Percentiles rank a stretch among this genome's conserved stretches.
Evolutionary conservation across 306 rosid genomes (phyloP).

Genomic region (Spatholobus suberectus): DNA sequence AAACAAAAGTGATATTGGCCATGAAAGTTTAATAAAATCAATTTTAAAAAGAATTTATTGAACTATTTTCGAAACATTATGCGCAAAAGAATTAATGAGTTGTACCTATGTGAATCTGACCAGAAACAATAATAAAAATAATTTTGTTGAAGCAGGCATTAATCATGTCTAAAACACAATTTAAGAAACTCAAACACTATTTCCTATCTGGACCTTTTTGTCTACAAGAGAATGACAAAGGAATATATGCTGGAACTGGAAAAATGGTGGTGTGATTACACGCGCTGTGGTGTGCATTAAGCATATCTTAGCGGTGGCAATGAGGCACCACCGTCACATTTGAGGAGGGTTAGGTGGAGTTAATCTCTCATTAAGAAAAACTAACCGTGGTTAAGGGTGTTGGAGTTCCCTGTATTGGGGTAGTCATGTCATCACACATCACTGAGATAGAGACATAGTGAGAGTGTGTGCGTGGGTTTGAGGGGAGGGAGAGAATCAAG

Average conservation of each 20-base stretch:
- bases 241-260: slow-evolving; percentile 8
- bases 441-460: slow-evolving; percentile 8
- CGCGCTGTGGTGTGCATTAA: slow-evolving; percentile 18
- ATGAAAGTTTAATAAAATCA: not conserved
- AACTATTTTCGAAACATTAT: not conserved
- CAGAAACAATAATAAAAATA: not conserved
- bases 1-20: too few relatives aligned
- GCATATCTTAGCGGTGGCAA: not conserved
- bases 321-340: not conserved
- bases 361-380: slow-evolving; percentile 27
- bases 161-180: not conserved
- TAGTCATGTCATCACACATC: slow-evolving; percentile 46
- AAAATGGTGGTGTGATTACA: not conserved
- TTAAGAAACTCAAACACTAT: not conserved
- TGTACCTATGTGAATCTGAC: not conserved
- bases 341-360: not conserved
- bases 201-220: not conserved
- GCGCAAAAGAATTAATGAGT: not conserved
- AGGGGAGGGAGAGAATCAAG: slow-evolving; percentile 54
- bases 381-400: slow-evolving; percentile 46
- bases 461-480: slow-evolving; percentile 18
- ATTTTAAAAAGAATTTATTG: not conserved
- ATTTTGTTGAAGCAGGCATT: not conserved
- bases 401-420: slow-evolving; percentile 38
- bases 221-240: not conserved